Evolutionary conservation across 768 basidiomycete species (phyloP).

Genomic region (Boletus coccyginus): DNA sequence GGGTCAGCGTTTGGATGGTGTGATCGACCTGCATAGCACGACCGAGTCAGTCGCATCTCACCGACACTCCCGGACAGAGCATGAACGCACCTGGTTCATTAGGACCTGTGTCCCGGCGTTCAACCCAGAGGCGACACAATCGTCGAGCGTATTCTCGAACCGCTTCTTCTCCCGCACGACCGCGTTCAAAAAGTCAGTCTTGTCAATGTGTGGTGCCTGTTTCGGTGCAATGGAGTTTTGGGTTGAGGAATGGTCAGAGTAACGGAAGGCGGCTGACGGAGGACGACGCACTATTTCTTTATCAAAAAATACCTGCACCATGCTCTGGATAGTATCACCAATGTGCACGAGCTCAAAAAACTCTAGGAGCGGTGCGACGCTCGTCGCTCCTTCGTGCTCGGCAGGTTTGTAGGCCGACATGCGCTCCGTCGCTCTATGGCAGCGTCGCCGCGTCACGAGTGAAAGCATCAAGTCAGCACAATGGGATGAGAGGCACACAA

Average conservation of each 20-base stretch:
- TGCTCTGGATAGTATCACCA: slow-evolving; percentile 95
- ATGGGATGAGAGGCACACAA: not conserved
- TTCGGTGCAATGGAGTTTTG: not conserved
- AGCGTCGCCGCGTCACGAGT: not conserved
- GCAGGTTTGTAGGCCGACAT: slow-evolving; percentile 90
- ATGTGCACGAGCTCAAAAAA: slow-evolving; percentile 98
- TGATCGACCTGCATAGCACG: slow-evolving; percentile 72
- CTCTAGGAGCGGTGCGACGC: slow-evolving; percentile 90
- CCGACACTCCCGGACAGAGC: not conserved
- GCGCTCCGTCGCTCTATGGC: slow-evolving; percentile 73
- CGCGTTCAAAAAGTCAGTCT: slow-evolving; percentile 88
- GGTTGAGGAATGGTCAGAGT: not conserved
- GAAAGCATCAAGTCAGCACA: not conserved
- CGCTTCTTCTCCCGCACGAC: slow-evolving; percentile 96
- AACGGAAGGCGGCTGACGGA: not conserved
- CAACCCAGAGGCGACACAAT: slow-evolving; percentile 88
- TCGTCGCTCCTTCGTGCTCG: slow-evolving; percentile 76
- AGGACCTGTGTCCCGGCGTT: slow-evolving; percentile 95
- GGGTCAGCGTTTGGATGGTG: slow-evolving; percentile 79
- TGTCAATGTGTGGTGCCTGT: slow-evolving; percentile 85
- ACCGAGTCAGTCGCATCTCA: not conserved
- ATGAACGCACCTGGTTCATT: slow-evolving; percentile 81
- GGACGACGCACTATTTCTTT: slow-evolving; percentile 72
- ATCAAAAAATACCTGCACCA: slow-evolving; percentile 98
- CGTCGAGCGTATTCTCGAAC: slow-evolving; percentile 90